Conservation (phyloP, 108 stramenopile genomes). For the Chaetoceros tenuissimus region DNA sequence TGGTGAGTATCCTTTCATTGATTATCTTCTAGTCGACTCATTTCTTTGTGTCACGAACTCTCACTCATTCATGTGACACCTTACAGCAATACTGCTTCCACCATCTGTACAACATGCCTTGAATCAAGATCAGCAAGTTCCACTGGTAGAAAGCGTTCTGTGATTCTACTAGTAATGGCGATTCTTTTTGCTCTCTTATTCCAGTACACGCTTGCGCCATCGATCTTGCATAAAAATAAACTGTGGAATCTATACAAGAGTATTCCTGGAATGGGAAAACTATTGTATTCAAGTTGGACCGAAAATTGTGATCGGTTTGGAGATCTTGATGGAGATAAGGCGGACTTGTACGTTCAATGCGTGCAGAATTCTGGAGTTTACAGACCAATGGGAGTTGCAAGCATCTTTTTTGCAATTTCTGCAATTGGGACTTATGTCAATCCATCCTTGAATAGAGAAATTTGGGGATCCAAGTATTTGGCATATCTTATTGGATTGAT, state of each 20-base stretch:
- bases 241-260: slow-evolving; percentile 44
- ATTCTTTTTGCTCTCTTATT: slow-evolving; percentile 52
- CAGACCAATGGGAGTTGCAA: slow-evolving; percentile 43
- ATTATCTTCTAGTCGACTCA: no score
- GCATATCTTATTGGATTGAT: slow-evolving; percentile 53
- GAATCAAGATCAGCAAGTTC: neutral
- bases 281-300: slow-evolving; percentile 45
- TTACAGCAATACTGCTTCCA: neutral
- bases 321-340: slow-evolving; percentile 8
- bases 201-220: slow-evolving; percentile 66
- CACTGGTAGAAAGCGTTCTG: slow-evolving; percentile 71
- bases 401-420: slow-evolving; percentile 59
- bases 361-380: slow-evolving; percentile 71
- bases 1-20: no score
- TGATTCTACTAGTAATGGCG: slow-evolving; percentile 47
- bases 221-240: slow-evolving; percentile 21
- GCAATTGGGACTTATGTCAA: slow-evolving; percentile 51
- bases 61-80: no score
- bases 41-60: no score
- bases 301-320: slow-evolving; percentile 34
- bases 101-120: neutral
- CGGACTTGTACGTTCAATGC: slow-evolving; percentile 46
- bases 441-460: slow-evolving; percentile 70
- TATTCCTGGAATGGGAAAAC: slow-evolving; percentile 49
- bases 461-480: slow-evolving; percentile 81